Base-by-base conservation (phyloP, 208 protist genomes). In the Lotmaria passim region DNA sequence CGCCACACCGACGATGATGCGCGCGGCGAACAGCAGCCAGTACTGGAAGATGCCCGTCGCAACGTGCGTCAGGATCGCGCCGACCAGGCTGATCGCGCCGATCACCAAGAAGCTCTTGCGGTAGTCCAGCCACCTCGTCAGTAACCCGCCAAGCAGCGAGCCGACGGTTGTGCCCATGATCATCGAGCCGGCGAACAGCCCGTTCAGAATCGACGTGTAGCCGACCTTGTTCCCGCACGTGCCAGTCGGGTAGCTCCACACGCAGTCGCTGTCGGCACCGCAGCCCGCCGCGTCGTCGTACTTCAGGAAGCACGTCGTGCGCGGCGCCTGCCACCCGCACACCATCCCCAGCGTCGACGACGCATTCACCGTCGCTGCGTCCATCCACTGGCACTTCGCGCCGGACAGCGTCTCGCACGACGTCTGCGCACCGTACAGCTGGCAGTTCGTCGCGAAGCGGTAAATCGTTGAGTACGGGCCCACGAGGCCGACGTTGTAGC, bases 401-500 rank as follows among this genome's bases (percentile, higher is more conserved):
- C 39, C 65, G 14, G 65, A 71, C 52, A 71, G 56, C 34, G 65
- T 71, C 39, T 60, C 52, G 47, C 65, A 71, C 48, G 36, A 33
- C 41, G 41, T 55, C 43, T 55, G 30, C 8, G 65, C 65, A 30
- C 36, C 48, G 65, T 71, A 71, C 48, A 71, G 56, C 47, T 78
- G 67, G 73, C 82, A 87, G 39, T 84, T 75, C 6, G 77, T 75
- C 23, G 74, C 69, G 38, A 44, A 79, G 4, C 50, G 19, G 61
- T 83, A 79, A 8, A 87, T 60, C 30, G 65, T 51, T 8, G 59
- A 39, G 65, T 84, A 84, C 30, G 79, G 57, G 43, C 66, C 69
- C 24, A 83, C 75, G 12, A 75, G 64, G 12, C 82, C 82, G 47
- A 87, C 73, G 24, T 71, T 52, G 51, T 73, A 78, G 4, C 82